Conservation (phyloP, 495 filamentous ascomycete species). For the Mycothermus thermophilus region DNA sequence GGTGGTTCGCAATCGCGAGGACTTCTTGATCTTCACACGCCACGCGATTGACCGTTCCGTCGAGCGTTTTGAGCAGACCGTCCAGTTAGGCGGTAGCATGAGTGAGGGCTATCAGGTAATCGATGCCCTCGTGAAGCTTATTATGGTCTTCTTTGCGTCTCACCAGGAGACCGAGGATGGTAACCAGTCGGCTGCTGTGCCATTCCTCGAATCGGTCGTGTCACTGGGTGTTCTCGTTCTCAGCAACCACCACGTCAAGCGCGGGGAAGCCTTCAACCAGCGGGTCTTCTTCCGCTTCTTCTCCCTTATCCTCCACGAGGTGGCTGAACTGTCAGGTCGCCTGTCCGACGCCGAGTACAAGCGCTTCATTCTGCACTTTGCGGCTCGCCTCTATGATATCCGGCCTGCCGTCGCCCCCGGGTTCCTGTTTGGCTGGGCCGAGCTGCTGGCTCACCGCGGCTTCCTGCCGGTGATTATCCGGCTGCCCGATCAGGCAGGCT, state of each 20-base stretch:
- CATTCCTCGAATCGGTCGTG: conserved; percentile 60
- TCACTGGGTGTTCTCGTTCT: conserved; percentile 65
- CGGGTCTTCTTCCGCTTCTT: conserved; percentile 87
- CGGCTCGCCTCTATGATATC: conserved; percentile 57
- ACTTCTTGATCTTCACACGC: conserved; percentile 64
- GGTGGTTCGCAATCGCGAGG: conserved; percentile 56
- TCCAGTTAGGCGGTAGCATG: conserved; percentile 44
- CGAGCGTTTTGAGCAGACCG: conserved; percentile 52
- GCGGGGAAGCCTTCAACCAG: conserved; percentile 70
- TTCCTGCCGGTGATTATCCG: conserved; percentile 74
- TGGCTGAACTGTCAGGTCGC: conserved; percentile 21
- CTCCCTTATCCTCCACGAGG: conserved; percentile 64
- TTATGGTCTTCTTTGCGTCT: conserved; percentile 58
- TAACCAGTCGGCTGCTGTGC: conserved; percentile 34
- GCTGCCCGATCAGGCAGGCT: conserved; percentile 54
- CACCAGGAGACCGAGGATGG: conserved; percentile 41
- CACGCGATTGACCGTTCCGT: conserved; percentile 70
- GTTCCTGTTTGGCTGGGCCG: conserved; percentile 76
- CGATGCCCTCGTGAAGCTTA: conserved; percentile 79
- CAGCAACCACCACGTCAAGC: conserved; percentile 70
- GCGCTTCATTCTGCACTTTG: conserved; percentile 58
- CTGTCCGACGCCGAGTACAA: conserved; percentile 42
- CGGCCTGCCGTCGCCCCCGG: conserved; percentile 62
- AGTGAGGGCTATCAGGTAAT: conserved; percentile 60
- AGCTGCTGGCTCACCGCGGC: conserved; percentile 65